Evolutionary conservation across 805 yeast species (phyloP).

Genomic region (Kuraishia cidri): DNA sequence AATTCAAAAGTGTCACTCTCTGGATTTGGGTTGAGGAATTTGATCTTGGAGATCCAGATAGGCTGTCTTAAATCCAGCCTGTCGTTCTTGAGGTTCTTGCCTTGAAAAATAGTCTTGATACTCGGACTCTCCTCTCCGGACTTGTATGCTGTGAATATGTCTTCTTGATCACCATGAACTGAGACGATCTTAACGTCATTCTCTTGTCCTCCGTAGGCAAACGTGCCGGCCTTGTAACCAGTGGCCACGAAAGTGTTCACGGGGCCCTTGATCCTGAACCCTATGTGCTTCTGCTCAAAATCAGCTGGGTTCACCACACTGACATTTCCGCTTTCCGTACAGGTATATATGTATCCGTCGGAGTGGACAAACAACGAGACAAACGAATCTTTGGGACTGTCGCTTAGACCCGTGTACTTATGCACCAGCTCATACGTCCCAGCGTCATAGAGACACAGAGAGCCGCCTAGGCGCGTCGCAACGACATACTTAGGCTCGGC

Average conservation of each 20-base stretch:
- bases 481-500: slow-evolving; percentile 26
- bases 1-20: slow-evolving; percentile 36
- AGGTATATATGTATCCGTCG: slow-evolving; percentile 17
- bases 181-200: slow-evolving; percentile 50
- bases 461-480: slow-evolving; percentile 33
- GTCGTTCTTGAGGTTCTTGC: slow-evolving; percentile 78
- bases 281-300: slow-evolving; percentile 17
- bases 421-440: slow-evolving; percentile 10
- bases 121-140: slow-evolving; percentile 8
- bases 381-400: slow-evolving; percentile 22
- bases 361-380: slow-evolving; percentile 19
- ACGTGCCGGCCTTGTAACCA: slow-evolving; percentile 37
- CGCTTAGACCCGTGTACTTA: slow-evolving; percentile 7
- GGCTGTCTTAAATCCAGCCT: slow-evolving; percentile 75
- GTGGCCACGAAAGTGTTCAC: slow-evolving; percentile 38
- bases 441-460: slow-evolving; percentile 27
- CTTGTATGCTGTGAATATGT: slow-evolving; percentile 11
- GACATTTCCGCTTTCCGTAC: slow-evolving; percentile 23
- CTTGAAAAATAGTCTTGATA: slow-evolving; percentile 44
- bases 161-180: slow-evolving; percentile 10
- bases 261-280: slow-evolving; percentile 31
- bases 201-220: slow-evolving; percentile 86
- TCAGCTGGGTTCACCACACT: slow-evolving; percentile 12
- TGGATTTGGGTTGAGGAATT: slow-evolving; percentile 25
- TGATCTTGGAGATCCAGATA: slow-evolving; percentile 61